A percentile compares a stretch with the other conserved stretches of the same genome.
Evolutionary conservation across 2,329 filamentous ascomycete species (phyloP).

Genomic region (Cladorrhinum sp.): DNA sequence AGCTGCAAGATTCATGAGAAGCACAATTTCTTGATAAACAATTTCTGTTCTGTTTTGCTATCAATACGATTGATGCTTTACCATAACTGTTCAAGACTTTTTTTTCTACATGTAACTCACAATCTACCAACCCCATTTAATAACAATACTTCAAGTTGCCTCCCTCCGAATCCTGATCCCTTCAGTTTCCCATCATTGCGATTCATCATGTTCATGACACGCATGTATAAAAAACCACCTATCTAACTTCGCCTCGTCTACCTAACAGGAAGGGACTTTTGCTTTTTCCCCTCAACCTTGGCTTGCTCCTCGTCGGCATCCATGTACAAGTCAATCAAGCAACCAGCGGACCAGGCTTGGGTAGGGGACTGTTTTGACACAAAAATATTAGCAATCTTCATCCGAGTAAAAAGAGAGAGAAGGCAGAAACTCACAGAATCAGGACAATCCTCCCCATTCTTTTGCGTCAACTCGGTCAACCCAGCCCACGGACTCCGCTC

Average conservation of each 20-base stretch:
- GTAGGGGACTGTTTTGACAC: slow-evolving; percentile 72
- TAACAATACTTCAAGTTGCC: too few species aligned
- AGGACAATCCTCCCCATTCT: slow-evolving; percentile 74
- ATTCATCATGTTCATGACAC: too few species aligned
- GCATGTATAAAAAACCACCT: background rate
- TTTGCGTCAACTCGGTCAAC: slow-evolving; percentile 88
- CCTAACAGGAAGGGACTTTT: slow-evolving; percentile 27
- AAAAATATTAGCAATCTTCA: slow-evolving; percentile 15
- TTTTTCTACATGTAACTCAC: too few species aligned
- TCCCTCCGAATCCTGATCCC: too few species aligned
- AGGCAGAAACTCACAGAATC: slow-evolving; percentile 70
- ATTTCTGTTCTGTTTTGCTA: too few species aligned
- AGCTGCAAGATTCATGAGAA: too few species aligned
- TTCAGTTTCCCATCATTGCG: too few species aligned
- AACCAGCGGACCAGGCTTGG: slow-evolving; percentile 93
- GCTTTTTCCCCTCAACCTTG: slow-evolving; percentile 16
- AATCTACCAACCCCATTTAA: too few species aligned
- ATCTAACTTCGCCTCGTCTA: slow-evolving; percentile 6
- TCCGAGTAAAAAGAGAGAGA: slow-evolving; percentile 11
- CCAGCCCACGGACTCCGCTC: slow-evolving; percentile 81
- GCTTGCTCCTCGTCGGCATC: slow-evolving; percentile 66
- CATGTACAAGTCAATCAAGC: slow-evolving; percentile 93
- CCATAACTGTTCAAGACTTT: too few species aligned
- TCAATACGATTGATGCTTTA: too few species aligned
- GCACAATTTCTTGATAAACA: too few species aligned